Base-by-base conservation (phyloP, 2,329 filamentous ascomycete genomes). In the Nothophoma quercina region DNA sequence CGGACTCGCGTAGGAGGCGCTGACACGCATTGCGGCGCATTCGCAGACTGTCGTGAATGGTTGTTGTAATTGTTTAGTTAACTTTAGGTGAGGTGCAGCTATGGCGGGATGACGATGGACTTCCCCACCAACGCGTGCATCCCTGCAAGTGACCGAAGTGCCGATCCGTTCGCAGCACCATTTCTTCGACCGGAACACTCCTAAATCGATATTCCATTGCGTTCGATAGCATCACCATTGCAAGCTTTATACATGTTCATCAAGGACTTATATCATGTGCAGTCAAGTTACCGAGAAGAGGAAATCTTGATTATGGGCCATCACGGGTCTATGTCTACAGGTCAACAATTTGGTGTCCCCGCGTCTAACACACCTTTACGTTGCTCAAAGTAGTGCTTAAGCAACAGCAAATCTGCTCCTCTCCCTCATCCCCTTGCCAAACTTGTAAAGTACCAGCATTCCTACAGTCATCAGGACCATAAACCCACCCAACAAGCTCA, bases 401-500 rank as follows among this genome's bases (percentile, higher is more conserved):
- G 55, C 58, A 33, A 56, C 63, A 6, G 84, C 82, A 73, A 87
- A 88, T 68, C 79, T 82, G 70, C 83, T 85, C 66, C 83, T 75
- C 6, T 79, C 74, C 53, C 85, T 78, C 53, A 88, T 68, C 41
- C 67, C 75, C 19, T 78, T 81, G 2, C 85, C 85, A 53, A 75
- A 84, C 55, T 79, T 81, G 69, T 80, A 88, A 51, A 88, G 72
- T 32, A 79, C 68, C 72, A 78, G 84, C 45, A 88, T 84, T 8
- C 83, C 83, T 4, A 83, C 48, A 46, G 85, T 64, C 35, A 74
- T 75, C 12, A 69, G 28, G 10, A 63, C 69, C 64, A 62, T 77
- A 50, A 77, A 63, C 1, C 72, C 78, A 3, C 78, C 86, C 7
- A 89, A 76, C 21, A 88, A 62, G 58, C 79, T 84, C 0, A 81